Conservation (phyloP, 2,329 filamentous ascomycete species). For the Colletotrichum liriopes region DNA sequence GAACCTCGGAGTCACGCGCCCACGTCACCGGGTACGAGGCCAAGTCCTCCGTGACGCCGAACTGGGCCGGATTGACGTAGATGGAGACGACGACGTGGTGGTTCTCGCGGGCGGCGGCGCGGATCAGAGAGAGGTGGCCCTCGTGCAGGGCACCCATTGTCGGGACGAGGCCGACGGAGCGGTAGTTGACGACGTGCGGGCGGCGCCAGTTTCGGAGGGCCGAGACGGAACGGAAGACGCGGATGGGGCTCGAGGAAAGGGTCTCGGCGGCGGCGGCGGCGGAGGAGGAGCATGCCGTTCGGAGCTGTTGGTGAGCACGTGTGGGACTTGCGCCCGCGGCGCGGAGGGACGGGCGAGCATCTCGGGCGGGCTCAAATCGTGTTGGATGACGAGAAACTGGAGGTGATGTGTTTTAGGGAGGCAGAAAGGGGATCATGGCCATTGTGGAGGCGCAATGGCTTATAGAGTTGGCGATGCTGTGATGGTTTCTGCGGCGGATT, state of each 20-base stretch:
- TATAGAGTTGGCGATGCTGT: conserved; percentile 52
- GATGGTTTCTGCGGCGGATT: conserved; percentile 66
- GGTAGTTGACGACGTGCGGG: conserved; percentile 75
- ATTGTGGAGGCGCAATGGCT: conserved; percentile 53
- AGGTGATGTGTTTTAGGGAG: conserved; percentile 25
- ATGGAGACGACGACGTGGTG: conserved; percentile 91
- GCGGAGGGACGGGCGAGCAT: conserved; percentile 43
- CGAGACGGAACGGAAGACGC: conserved; percentile 82
- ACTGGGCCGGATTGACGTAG: conserved; percentile 98
- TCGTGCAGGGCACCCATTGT: conserved; percentile 98
- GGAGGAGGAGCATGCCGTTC: conserved; percentile 46
- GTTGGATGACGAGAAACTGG: not conserved
- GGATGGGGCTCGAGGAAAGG: conserved; percentile 73
- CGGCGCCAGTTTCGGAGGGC: conserved; percentile 79
- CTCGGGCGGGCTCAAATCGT: not conserved
- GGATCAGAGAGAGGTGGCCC: conserved; percentile 89
- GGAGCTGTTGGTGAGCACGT: conserved; percentile 29
- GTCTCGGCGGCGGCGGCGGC: conserved; percentile 55
- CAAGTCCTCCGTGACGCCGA: conserved; percentile 90
- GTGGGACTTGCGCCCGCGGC: conserved; percentile 33
- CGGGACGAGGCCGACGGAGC: conserved; percentile 88
- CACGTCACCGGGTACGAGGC: conserved; percentile 92
- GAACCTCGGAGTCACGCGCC: conserved; percentile 79
- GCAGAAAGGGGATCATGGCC: conserved; percentile 45
- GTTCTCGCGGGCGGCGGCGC: conserved; percentile 86